These are phyloP conservation scores for Didymosphaeria variabile DNA, from an alignment of 2,329 filamentous ascomycete genomes.

Conservation along the genomic window DNA sequence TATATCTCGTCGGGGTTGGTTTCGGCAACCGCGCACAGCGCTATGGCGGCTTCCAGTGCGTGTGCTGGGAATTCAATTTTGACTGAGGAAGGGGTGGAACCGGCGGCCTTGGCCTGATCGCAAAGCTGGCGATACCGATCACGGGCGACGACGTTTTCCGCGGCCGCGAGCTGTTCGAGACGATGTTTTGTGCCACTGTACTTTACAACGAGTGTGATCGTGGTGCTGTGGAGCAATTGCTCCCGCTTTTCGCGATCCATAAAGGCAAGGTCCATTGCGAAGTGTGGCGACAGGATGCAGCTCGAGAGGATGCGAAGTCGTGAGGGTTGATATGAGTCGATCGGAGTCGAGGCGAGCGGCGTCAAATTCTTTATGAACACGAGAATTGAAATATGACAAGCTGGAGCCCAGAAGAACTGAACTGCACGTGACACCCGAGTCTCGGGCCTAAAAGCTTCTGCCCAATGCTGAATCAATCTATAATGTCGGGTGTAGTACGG, in stretches of 20 bases:
- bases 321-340: background rate
- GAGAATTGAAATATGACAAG: background rate
- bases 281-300: background rate
- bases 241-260: background rate
- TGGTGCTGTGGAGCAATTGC: conserved; percentile 12
- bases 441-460: background rate
- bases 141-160: conserved; percentile 10
- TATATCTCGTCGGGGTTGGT: background rate
- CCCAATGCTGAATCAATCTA: too few relatives aligned
- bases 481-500: too few relatives aligned
- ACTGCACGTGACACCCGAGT: background rate
- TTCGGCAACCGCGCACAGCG: background rate
- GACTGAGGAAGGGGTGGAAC: background rate
- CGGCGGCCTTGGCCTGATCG: conserved; percentile 13
- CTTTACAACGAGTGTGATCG: conserved; percentile 4
- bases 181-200: conserved; percentile 14
- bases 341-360: too few relatives aligned
- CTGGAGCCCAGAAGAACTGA: background rate
- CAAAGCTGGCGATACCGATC: conserved; percentile 17
- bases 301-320: background rate
- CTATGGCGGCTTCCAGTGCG: conserved; percentile 14
- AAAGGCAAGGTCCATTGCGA: background rate
- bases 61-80: conserved; percentile 16
- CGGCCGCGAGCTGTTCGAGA: conserved; percentile 12
- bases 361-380: background rate